Base-by-base conservation (phyloP, 2,329 filamentous ascomycete species). In the Parascedosporium putredinis region DNA sequence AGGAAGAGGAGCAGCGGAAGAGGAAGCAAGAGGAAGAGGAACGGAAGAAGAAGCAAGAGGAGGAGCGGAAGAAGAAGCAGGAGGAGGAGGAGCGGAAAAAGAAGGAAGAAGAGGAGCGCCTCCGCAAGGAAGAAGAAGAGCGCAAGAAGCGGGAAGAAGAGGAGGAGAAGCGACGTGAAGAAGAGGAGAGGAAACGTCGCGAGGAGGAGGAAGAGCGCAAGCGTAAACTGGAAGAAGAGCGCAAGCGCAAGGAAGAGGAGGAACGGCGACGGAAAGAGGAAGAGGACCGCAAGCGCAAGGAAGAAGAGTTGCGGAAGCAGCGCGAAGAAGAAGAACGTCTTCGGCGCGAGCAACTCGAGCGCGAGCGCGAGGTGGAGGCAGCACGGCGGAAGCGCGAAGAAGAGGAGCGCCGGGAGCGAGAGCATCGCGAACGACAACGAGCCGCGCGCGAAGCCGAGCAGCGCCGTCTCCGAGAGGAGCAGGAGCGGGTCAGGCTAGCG, bases 401-500 rank as follows among this genome's bases (percentile, higher is more conserved):
- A 52, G 71, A 75, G 51, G 72, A 76, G 53, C 71, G 70, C 47
- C 68, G 66, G 51, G 71, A 76, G 53, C 68, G 67, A 42, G 73
- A 79, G 56, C 70, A 71, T 29, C 56, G 70, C 59, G 73, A 76
- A 53, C 67, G 67, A 7, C 73, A 73, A 56, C 70, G 68, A 38
- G 69, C 68, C 38, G 72, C 72, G 10, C 69, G 69, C 25, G 74
- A 78, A 61, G 73, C 71, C 3, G 76, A 78, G 54, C 64, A 70
- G 50, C 70, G 69, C 50, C 70, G 73, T 44, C 59, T 73, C 10
- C 72, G 68, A 23, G 70, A 78, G 54, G 75, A 83, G 56, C 68
- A 77, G 58, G 76, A 81, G 56, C 71, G 70, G 24, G 63, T 67
- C 27, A 73, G 77, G 14, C 58, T 83, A 24, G 70, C 73, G 34